Conservation (phyloP, 495 filamentous ascomycete genomes). For the Penicillium dipodomyicola region DNA sequence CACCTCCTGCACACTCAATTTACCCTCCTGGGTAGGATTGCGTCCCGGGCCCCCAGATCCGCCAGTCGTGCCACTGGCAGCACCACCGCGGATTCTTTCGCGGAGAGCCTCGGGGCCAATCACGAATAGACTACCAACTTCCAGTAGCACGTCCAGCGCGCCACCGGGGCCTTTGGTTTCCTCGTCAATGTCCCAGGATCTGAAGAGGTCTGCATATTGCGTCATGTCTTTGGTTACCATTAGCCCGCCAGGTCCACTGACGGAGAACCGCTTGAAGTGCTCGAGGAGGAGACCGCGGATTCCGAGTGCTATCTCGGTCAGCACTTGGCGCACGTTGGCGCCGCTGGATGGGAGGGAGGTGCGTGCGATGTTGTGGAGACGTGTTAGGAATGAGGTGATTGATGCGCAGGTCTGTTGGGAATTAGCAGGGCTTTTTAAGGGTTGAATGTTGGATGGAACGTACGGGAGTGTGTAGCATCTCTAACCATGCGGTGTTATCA, state of each 20-base stretch:
- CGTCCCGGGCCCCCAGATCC: slow-evolving; percentile 25
- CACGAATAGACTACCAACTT: slow-evolving; percentile 96
- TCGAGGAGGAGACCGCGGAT: slow-evolving; percentile 76
- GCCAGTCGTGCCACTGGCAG: slow-evolving; percentile 30
- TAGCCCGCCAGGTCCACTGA: slow-evolving; percentile 86
- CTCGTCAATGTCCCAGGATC: slow-evolving; percentile 76
- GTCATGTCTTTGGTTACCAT: slow-evolving; percentile 96
- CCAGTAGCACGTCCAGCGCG: slow-evolving; percentile 78
- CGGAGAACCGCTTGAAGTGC: slow-evolving; percentile 90
- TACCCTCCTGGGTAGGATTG: slow-evolving; percentile 43
- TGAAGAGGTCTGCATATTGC: slow-evolving; percentile 79
- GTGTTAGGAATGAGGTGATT: slow-evolving; percentile 72
- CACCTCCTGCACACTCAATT: slow-evolving; percentile 67
- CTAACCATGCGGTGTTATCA: slow-evolving; percentile 67
- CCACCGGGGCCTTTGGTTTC: slow-evolving; percentile 52
- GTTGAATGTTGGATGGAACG: slow-evolving; percentile 14
- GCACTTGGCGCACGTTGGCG: slow-evolving; percentile 71
- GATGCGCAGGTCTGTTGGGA: slow-evolving; percentile 63
- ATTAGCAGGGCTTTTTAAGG: background rate
- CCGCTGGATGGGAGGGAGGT: slow-evolving; percentile 69
- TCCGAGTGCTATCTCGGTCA: slow-evolving; percentile 80
- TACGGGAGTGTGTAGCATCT: slow-evolving; percentile 77
- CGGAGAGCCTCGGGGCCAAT: slow-evolving; percentile 85
- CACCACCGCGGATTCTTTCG: slow-evolving; percentile 66
- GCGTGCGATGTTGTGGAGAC: slow-evolving; percentile 56